A percentile compares a stretch with the other conserved stretches of the same genome.
Evolutionary conservation across 2,329 filamentous ascomycete genomes (phyloP).

Genomic region (Pseudocercospora crystallina): DNA sequence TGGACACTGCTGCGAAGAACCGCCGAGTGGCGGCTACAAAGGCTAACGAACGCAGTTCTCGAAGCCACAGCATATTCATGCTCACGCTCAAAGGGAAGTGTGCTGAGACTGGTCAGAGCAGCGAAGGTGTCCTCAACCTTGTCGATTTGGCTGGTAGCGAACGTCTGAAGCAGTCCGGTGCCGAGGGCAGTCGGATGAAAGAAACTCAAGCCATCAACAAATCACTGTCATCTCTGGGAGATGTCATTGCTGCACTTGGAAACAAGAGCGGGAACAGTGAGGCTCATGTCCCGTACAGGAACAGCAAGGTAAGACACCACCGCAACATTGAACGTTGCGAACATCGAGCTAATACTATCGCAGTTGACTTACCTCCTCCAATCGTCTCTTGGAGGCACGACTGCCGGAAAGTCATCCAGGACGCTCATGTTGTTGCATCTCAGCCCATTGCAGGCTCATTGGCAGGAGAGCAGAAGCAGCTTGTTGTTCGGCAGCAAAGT

Average conservation of each 20-base stretch:
- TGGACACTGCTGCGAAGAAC: conserved; percentile 79
- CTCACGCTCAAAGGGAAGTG: conserved; percentile 69
- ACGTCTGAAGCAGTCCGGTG: conserved; percentile 80
- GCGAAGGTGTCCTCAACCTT: conserved; percentile 90
- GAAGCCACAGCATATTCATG: conserved; percentile 95
- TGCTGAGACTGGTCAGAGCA: conserved; percentile 73
- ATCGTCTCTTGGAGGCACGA: conserved; percentile 88
- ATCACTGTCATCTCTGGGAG: conserved; percentile 84
- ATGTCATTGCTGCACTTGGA: conserved; percentile 92
- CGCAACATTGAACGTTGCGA: neutral
- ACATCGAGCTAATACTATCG: conserved; percentile 11
- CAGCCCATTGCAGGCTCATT: conserved; percentile 82
- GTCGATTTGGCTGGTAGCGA: conserved; percentile 95
- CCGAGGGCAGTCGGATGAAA: conserved; percentile 80
- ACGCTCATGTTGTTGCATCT: conserved; percentile 99
- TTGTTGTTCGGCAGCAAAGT: conserved; percentile 93
- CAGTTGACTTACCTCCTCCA: conserved; percentile 89
- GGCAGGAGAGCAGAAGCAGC: conserved; percentile 91
- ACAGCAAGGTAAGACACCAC: conserved; percentile 71
- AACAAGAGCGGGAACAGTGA: conserved; percentile 67
- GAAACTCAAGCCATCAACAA: conserved; percentile 99
- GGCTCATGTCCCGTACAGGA: conserved; percentile 83
- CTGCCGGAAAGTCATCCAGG: conserved; percentile 61
- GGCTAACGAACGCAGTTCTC: conserved; percentile 89
- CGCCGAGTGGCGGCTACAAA: conserved; percentile 95